Evolutionary conservation across 2,329 filamentous ascomycete species (phyloP), one percentile per base, ranked within the genome.

Genomic region (Diaporthe sp.): DNA sequence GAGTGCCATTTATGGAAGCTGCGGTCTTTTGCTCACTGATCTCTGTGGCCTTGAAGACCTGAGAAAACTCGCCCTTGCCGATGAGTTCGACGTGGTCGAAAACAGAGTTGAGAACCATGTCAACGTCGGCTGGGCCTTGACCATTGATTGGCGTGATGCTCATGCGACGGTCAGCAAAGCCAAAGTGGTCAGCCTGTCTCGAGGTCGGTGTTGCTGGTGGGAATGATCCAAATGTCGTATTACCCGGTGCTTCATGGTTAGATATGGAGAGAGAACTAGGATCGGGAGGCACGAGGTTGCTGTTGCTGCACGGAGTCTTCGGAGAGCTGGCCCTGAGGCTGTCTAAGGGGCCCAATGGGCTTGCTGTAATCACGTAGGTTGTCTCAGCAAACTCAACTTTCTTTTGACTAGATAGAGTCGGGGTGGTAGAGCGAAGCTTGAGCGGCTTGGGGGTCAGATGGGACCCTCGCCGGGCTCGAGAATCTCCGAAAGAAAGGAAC

Each of bases 31-130:
- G 71, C 13, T 73, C 58, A 20, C 49, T 57, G 81, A 53, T 79
- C 80, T 63, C 58, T 20, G 91, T 91, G 6, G 98, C 96, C 49
- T 93, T 92, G 83, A 95, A 99, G 0, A 99, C 97, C 74, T 94
- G 91, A 0, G 97, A 98, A 82, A 99, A 99, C 82, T 98, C 96
- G 75, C 97, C 97, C 76, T 93, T 93, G 65, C 96, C 96, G 78
- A 96, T 90, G 76, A 93, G 89, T 79, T 95, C 94, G 17, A 97
- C 93, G 76, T 93, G 94, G 73, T 93, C 92, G 82, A 99, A 99
- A 72, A 94, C 92, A 4, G 91, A 90, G 17, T 91, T 91, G 71
- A 98, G 86, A 71, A 90, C 91, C 31, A 92, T 90, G 81, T 98
- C 96, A 22, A 96, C 89, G 77, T 97, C 92, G 61, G 91, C 91